A percentile compares a stretch with the other conserved stretches of the same genome.
phyloP scores from a whole-genome alignment of 2,329 filamentous ascomycete genomes.

The Chlorencoelia australis region DNA sequence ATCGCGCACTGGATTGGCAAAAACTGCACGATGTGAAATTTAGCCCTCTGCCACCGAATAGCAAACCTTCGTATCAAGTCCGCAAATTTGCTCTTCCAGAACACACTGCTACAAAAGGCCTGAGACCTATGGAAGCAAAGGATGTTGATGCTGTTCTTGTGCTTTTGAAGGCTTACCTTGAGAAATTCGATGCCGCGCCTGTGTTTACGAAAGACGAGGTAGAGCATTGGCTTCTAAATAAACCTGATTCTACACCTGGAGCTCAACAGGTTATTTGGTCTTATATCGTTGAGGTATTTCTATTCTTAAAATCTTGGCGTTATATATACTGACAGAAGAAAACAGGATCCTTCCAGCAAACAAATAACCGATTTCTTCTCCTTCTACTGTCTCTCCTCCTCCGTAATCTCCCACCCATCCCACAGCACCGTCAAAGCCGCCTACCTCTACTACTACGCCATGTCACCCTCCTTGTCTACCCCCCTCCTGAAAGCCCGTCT shows the following conservation, averaged over 20 bases:
- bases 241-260: conserved; percentile 42
- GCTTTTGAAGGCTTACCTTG: conserved; percentile 67
- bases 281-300: conserved; percentile 71
- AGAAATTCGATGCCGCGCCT: conserved; percentile 74
- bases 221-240: conserved; percentile 77
- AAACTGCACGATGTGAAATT: conserved; percentile 94
- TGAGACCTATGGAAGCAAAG: conserved; percentile 69
- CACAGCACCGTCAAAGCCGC: conserved; percentile 77
- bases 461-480: conserved; percentile 51
- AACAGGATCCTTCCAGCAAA: conserved; percentile 48
- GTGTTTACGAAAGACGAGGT: conserved; percentile 73
- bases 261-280: conserved; percentile 83
- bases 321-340: conserved; percentile 7
- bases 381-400: conserved; percentile 91
- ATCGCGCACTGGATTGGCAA: conserved; percentile 88
- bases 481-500: conserved; percentile 65
- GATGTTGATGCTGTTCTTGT: conserved; percentile 69
- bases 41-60: conserved; percentile 73
- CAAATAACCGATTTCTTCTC: conserved; percentile 96
- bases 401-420: conserved; percentile 72
- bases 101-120: conserved; percentile 58
- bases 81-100: conserved; percentile 77
- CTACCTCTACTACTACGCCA: conserved; percentile 96
- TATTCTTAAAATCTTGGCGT: neutral
- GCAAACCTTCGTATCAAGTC: conserved; percentile 77